Base-by-base conservation (phyloP, 2,329 filamentous ascomycete species). In the Lachnellula occidentalis region DNA sequence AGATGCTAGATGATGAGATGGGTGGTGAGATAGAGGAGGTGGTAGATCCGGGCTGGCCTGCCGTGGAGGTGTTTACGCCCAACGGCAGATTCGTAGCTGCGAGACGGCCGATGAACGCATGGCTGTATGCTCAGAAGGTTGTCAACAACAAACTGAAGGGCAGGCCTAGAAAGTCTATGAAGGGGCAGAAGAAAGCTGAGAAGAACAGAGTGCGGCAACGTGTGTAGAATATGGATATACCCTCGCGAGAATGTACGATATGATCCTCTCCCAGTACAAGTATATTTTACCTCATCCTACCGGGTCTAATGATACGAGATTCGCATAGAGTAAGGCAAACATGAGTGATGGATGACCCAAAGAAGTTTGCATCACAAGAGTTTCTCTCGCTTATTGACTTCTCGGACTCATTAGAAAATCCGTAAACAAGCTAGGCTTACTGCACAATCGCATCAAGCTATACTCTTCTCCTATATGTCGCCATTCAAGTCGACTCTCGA, bases 1-100 rank as follows among this genome's bases (percentile, higher is more conserved):
- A 56, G 12, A 41, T 36, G 41, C 48, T 54, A 5, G 46, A 41
- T 17, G 54, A 64, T 19, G 54, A 55, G 11, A 34, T 59, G n/a
- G 36, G 5, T 14, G 31, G 54, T 41, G 56, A 58, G n/a, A 31
- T 34, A 24, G 58, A 56, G 19, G 59, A 58, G 39, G 56, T 51
- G 41, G 36, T 6, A 39, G 67, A 69, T 61, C 69, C 70, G 1
- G 71, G 73, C 21, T 84, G 83, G 75, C 90, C 90, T 0, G 76
- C 84, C 9, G 80, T 99, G 6, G 92, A 97, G 61, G 83, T 97
- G 0, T 96, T 87, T 66, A 88, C 81, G 27, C 94, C 94, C 0
- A 79, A 90, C 55, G 94, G 94, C n/a, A 85, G 83, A 64, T 94
- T 88, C 63, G 76, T 97, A 31, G 86, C 79, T 1, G 73, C 75